These are phyloP conservation scores for Collybiopsis confluens DNA, from an alignment of 768 basidiomycete species.

Conservation along the genomic window DNA sequence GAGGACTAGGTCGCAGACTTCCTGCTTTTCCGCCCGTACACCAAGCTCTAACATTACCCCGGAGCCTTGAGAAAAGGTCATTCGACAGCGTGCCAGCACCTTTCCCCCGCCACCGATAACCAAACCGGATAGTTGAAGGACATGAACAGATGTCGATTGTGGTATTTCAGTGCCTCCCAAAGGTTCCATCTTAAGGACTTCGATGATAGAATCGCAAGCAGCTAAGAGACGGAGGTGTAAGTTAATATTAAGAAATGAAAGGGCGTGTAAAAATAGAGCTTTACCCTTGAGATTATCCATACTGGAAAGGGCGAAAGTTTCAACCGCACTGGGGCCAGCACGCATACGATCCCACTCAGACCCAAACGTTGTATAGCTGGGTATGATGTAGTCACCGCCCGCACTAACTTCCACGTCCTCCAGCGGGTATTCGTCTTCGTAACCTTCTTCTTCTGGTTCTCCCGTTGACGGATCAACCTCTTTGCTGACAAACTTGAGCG, in stretches of 20 bases:
- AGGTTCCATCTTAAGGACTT: constrained; percentile 95
- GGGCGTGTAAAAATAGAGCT: constrained; percentile 19
- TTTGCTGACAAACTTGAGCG: constrained; percentile 93
- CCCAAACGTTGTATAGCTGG: constrained; percentile 89
- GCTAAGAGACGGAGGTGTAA: constrained; percentile 42
- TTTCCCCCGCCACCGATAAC: constrained; percentile 94
- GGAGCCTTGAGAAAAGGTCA: constrained; percentile 87
- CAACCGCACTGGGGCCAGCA: constrained; percentile 72
- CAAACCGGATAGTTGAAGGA: constrained; percentile 88
- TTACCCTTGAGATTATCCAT: constrained; percentile 93
- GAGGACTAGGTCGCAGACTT: constrained; percentile 82
- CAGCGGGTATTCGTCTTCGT: constrained; percentile 96
- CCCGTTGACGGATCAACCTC: constrained; percentile 95
- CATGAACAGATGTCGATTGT: constrained; percentile 82
- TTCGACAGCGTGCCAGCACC: constrained; percentile 88
- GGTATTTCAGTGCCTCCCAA: constrained; percentile 88
- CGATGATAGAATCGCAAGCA: constrained; percentile 93
- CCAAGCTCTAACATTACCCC: constrained; percentile 92
- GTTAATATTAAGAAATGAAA: constrained; percentile 7
- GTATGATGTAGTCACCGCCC: constrained; percentile 90
- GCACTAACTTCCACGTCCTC: constrained; percentile 95
- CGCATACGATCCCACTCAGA: constrained; percentile 94
- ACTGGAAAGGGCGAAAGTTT: constrained; percentile 89
- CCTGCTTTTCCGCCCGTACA: constrained; percentile 88
- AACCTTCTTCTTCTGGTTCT: constrained; percentile 96